Conservation (phyloP, 2,329 filamentous ascomycete genomes). For the Leptographium lundbergii region DNA sequence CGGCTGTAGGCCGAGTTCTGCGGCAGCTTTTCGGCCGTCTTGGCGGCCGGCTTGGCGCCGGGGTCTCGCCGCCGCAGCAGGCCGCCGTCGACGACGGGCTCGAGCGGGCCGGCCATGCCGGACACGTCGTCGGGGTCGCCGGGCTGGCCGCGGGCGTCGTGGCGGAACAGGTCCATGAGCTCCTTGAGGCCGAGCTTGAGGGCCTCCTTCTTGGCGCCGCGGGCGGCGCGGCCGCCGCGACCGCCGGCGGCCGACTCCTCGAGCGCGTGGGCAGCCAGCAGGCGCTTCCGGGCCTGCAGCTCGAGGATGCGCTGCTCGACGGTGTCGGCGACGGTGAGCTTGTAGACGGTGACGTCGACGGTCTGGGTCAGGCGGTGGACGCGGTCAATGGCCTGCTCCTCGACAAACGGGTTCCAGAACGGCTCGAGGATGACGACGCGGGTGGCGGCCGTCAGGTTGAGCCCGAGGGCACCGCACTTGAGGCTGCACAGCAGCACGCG, state of each 20-base stretch:
- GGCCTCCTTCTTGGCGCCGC: constrained; percentile 34
- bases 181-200: constrained; percentile 87
- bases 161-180: constrained; percentile 79
- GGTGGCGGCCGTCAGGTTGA: constrained; percentile 89
- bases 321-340: constrained; percentile 72
- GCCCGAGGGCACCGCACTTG: constrained; percentile 82
- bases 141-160: constrained; percentile 28
- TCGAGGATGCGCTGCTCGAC: constrained; percentile 94
- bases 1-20: constrained; percentile 7
- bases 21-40: background rate
- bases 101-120: background rate
- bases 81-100: background rate
- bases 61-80: constrained; percentile 6
- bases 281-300: constrained; percentile 85
- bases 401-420: constrained; percentile 98
- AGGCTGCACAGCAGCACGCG: constrained; percentile 84
- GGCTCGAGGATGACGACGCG: constrained; percentile 92
- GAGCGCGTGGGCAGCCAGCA: constrained; percentile 82
- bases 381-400: constrained; percentile 97
- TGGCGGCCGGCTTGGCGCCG: background rate
- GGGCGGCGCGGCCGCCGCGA: constrained; percentile 12
- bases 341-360: constrained; percentile 88
- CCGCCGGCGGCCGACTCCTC: constrained; percentile 49
- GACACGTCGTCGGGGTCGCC: background rate
- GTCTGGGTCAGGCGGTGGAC: constrained; percentile 98